These are phyloP conservation scores for Flaveria brownii DNA, from an alignment of 129 eudicot species.

Conservation along the genomic window DNA sequence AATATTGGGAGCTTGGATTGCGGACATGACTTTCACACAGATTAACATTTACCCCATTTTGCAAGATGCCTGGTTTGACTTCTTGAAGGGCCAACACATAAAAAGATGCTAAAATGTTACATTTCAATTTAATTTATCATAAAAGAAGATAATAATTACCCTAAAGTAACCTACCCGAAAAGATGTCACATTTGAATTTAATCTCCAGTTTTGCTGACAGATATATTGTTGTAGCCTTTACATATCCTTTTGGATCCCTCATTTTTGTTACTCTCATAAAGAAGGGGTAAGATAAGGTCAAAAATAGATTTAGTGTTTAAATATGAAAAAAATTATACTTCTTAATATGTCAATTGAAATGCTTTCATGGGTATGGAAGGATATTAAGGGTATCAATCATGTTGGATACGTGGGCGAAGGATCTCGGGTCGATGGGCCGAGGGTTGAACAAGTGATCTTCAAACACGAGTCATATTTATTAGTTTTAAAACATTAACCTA, in stretches of 20 bases:
- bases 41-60: slow-evolving; percentile 38
- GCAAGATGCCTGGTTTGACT: slow-evolving; percentile 44
- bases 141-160: background rate
- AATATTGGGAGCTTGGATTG: slow-evolving; percentile 36
- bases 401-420: too few species aligned
- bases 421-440: too few species aligned
- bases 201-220: slow-evolving; percentile 26
- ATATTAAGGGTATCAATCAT: too few species aligned
- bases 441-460: too few species aligned
- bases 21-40: slow-evolving; percentile 41
- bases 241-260: slow-evolving; percentile 30
- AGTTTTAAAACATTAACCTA: too few species aligned
- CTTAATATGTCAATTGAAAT: too few species aligned
- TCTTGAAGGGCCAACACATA: slow-evolving; percentile 1
- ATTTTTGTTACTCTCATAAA: slow-evolving; percentile 19
- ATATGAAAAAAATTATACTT: background rate
- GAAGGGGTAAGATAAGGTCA: slow-evolving; percentile 20
- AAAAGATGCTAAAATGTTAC: background rate
- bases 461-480: too few species aligned
- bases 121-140: background rate
- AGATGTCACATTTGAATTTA: slow-evolving; percentile 24
- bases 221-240: slow-evolving; percentile 31
- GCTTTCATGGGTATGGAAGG: too few species aligned
- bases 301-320: slow-evolving; percentile 26
- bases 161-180: background rate